phyloP scores from a whole-genome alignment of 2,329 filamentous ascomycete genomes.

The Proliferodiscus dingleyae region DNA sequence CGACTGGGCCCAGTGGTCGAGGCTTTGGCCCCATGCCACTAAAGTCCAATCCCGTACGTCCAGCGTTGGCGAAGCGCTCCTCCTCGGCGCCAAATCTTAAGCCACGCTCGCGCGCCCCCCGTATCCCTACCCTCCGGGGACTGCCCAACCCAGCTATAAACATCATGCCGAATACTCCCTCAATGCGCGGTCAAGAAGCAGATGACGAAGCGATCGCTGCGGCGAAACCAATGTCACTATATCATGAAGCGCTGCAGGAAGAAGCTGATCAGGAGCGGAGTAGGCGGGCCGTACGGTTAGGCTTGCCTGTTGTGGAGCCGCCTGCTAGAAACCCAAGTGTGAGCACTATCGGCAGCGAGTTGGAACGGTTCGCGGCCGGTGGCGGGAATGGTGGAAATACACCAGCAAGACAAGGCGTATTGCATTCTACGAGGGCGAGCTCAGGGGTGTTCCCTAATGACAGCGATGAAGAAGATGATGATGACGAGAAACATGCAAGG shows the following conservation, averaged over 20 bases:
- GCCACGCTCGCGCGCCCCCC: background rate
- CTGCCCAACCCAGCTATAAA: background rate
- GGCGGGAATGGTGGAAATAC: slow-evolving; percentile 1
- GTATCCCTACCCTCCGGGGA: background rate
- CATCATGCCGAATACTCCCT: slow-evolving; percentile 1
- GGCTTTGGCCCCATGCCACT: background rate
- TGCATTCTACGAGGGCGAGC: slow-evolving; percentile 6
- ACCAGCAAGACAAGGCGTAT: background rate
- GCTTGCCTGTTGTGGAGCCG: slow-evolving; percentile 1
- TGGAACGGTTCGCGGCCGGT: background rate
- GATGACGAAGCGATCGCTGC: background rate
- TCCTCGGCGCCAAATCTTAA: slow-evolving; percentile 2
- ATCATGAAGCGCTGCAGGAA: slow-evolving; percentile 1
- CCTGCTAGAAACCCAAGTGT: background rate
- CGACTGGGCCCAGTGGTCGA: background rate
- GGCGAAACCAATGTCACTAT: background rate
- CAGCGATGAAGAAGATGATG: background rate
- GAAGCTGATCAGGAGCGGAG: background rate
- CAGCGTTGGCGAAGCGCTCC: slow-evolving; percentile 1
- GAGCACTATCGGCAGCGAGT: slow-evolving; percentile 1
- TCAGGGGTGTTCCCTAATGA: slow-evolving; percentile 8
- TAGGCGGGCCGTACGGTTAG: background rate
- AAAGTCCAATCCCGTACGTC: background rate
- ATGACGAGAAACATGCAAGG: background rate
- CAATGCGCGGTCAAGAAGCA: background rate